These are phyloP conservation scores for Pharnaceum exiguum DNA, from an alignment of 148 eudicot genomes.

Conservation along the genomic window DNA sequence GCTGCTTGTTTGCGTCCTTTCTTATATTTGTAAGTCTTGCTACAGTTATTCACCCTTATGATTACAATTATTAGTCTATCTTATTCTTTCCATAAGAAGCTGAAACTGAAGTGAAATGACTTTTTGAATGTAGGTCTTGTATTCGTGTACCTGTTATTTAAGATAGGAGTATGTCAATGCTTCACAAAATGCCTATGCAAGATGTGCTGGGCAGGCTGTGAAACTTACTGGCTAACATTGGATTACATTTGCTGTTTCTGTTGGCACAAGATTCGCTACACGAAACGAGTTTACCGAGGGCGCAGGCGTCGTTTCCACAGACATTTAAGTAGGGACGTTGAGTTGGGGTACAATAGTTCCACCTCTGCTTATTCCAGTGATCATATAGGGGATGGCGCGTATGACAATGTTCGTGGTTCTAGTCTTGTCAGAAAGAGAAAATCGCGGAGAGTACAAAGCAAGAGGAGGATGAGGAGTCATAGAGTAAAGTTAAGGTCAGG, in stretches of 20 bases:
- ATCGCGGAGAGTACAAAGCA: conserved; percentile 1
- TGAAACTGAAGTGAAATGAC: background rate
- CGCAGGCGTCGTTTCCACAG: conserved; percentile 5
- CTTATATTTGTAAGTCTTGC: conserved; percentile 34
- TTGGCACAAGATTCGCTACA: conserved; percentile 34
- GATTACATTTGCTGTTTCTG: conserved; percentile 31
- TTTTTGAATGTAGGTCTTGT: conserved; percentile 24
- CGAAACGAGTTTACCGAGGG: conserved; percentile 33
- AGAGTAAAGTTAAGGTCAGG: conserved; percentile 11
- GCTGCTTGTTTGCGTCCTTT: conserved; percentile 28
- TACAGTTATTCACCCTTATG: too few relatives aligned
- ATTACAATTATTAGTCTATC: background rate
- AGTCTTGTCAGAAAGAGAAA: conserved; percentile 17
- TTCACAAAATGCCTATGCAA: conserved; percentile 30
- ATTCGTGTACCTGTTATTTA: conserved; percentile 30
- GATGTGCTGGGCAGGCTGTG: conserved; percentile 45
- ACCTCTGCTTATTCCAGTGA: conserved; percentile 3
- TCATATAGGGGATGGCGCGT: too few relatives aligned
- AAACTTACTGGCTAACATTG: conserved; percentile 29
- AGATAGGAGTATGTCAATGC: conserved; percentile 48
- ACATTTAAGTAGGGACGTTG: conserved; percentile 22
- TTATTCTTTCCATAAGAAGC: background rate
- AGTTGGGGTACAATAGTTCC: conserved; percentile 25
- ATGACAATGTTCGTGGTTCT: background rate
- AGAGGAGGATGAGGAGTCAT: conserved; percentile 4